Conservation (phyloP, 805 yeast genomes). For the Metschnikowia gruessii region DNA sequence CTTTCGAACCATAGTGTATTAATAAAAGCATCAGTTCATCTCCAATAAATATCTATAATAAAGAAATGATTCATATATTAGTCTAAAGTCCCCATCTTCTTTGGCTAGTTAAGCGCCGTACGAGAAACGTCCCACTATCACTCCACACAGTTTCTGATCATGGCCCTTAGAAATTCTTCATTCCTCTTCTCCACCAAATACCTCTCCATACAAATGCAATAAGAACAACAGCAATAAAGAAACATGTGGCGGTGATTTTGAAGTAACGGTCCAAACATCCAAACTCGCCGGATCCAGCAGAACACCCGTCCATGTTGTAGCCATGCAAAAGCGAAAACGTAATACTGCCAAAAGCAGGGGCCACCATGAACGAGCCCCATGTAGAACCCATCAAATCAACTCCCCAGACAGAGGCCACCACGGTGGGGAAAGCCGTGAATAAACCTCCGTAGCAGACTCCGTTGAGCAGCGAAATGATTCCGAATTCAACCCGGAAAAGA, state of each 20-base stretch:
- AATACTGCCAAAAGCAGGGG: constrained; percentile 82
- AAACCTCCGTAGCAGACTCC: constrained; percentile 81
- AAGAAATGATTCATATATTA: no score
- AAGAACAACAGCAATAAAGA: constrained; percentile 26
- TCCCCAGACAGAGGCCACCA: constrained; percentile 84
- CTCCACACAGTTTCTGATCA: no score
- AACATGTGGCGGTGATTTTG: constrained; percentile 24
- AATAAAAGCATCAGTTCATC: no score
- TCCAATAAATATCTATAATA: no score
- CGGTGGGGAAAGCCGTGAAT: constrained; percentile 83
- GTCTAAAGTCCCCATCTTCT: background rate
- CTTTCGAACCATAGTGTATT: no score
- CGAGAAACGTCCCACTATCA: background rate
- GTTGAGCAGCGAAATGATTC: constrained; percentile 43
- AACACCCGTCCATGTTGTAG: constrained; percentile 50
- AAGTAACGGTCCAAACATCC: constrained; percentile 31
- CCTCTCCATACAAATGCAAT: constrained; percentile 29
- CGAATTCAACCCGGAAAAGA: constrained; percentile 15
- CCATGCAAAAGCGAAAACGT: constrained; percentile 72
- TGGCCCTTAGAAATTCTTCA: constrained; percentile 23
- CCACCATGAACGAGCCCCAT: constrained; percentile 86
- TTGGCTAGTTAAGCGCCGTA: background rate
- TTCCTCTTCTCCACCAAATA: constrained; percentile 32
- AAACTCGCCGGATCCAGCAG: constrained; percentile 5
- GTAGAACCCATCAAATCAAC: constrained; percentile 84